Conservation (phyloP, 2,329 filamentous ascomycete species). For the Paecilomyces sp. region DNA sequence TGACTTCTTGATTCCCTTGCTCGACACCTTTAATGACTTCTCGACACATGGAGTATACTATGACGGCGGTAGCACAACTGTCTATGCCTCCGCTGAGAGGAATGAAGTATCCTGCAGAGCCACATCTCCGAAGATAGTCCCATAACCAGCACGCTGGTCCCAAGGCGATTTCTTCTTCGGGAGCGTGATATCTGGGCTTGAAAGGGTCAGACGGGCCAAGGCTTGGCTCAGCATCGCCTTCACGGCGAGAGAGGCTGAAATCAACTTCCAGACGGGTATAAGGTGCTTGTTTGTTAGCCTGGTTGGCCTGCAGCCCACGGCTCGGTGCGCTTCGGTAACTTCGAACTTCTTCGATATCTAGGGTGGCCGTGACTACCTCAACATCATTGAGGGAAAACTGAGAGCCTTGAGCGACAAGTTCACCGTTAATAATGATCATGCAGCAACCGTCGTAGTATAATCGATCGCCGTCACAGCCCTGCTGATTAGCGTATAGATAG, state of each 20-base stretch:
- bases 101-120: conserved; percentile 31
- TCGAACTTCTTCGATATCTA: conserved; percentile 66
- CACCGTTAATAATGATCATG: conserved; percentile 57
- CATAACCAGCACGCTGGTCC: conserved; percentile 60
- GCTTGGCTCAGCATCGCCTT: conserved; percentile 37
- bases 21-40: conserved; percentile 28
- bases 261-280: conserved; percentile 32
- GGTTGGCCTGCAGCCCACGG: conserved; percentile 50
- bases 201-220: conserved; percentile 40
- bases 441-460: conserved; percentile 58
- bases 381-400: conserved; percentile 62
- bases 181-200: conserved; percentile 48
- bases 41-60: conserved; percentile 34
- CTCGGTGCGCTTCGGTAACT: conserved; percentile 47
- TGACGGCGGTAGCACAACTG: conserved; percentile 29
- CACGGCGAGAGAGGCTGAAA: conserved; percentile 22
- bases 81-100: conserved; percentile 35
- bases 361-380: conserved; percentile 58
- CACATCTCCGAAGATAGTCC: conserved; percentile 33
- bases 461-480: conserved; percentile 53
- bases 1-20: conserved; percentile 41
- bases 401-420: conserved; percentile 57
- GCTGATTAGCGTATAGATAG: conserved; percentile 56
- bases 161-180: conserved; percentile 61
- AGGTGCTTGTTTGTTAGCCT: conserved; percentile 32